Conservation (phyloP, 768 basidiomycete species). For the Hortiboletus campestris region DNA sequence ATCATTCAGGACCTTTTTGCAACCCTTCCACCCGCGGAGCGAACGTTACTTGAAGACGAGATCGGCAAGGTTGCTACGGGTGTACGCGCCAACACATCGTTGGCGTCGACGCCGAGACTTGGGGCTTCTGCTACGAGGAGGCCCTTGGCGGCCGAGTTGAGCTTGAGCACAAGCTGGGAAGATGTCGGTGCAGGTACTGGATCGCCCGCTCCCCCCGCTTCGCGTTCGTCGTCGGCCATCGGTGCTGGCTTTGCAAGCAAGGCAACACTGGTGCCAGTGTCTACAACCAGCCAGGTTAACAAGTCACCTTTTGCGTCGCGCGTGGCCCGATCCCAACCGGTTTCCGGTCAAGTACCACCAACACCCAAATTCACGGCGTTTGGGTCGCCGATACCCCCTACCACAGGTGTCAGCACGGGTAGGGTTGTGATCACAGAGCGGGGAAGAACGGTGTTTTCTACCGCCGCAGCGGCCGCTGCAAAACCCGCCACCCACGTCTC, state of each 20-base stretch:
- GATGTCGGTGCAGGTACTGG: conserved; percentile 36
- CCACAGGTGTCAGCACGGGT: background rate
- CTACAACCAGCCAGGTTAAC: background rate
- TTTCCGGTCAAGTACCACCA: conserved; percentile 3
- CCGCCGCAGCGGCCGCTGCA: background rate
- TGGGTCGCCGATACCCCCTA: conserved; percentile 22
- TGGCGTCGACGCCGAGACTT: conserved; percentile 1
- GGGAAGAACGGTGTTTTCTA: conserved; percentile 15
- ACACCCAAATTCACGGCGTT: conserved; percentile 27
- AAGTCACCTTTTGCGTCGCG: conserved; percentile 11
- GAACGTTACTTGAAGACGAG: conserved; percentile 59
- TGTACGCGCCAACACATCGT: conserved; percentile 13
- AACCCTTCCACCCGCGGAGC: conserved; percentile 61
- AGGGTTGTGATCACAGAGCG: conserved; percentile 16
- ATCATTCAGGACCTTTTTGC: conserved; percentile 71
- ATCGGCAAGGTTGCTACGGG: conserved; percentile 39
- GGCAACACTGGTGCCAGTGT: background rate
- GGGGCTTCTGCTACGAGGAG: conserved; percentile 17
- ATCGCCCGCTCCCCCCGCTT: conserved; percentile 6
- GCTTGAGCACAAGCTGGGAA: conserved; percentile 66
- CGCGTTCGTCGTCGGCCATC: conserved; percentile 6
- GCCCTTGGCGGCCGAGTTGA: conserved; percentile 30
- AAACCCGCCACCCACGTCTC: conserved; percentile 17
- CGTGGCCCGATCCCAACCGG: conserved; percentile 1
- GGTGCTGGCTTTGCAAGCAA: conserved; percentile 4